A percentile compares a stretch with the other conserved stretches of the same genome.
These are phyloP conservation scores for Euclidium syriacum DNA, from an alignment of 345 rosid genomes.

Conservation along the genomic window DNA sequence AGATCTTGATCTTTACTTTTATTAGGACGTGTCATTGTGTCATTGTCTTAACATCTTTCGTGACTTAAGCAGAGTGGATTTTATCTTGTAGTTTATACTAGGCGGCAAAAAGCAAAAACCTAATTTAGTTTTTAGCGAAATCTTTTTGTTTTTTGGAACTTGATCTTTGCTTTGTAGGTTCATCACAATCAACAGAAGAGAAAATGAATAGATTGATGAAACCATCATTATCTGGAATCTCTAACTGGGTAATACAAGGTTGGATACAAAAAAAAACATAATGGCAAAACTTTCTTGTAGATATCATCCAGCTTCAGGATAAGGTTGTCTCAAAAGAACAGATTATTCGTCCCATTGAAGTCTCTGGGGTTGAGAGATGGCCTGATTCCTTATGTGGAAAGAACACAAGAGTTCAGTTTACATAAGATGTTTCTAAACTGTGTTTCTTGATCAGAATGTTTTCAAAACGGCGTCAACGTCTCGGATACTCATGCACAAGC, in stretches of 20 bases:
- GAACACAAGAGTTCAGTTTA: not conserved
- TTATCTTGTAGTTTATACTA: not conserved
- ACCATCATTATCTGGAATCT: not conserved
- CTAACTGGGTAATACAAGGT: not conserved
- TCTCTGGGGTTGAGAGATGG: not conserved
- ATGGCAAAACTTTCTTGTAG: not conserved
- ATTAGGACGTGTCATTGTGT: conserved; percentile 3
- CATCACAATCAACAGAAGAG: not conserved
- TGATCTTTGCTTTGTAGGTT: no score
- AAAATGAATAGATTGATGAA: not conserved
- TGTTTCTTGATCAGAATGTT: conserved; percentile 14
- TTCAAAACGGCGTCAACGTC: conserved; percentile 23
- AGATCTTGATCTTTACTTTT: conserved; percentile 10
- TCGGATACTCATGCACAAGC: conserved; percentile 70
- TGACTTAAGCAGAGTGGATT: conserved; percentile 12
- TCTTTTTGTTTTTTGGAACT: no score
- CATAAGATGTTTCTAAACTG: not conserved
- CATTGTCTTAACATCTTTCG: conserved; percentile 9
- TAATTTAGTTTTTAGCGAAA: no score
- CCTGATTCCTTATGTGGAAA: not conserved
- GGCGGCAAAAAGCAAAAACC: no score
- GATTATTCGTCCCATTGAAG: not conserved
- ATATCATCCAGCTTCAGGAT: not conserved
- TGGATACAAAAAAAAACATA: not conserved
- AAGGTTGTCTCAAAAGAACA: not conserved